Base-by-base conservation (phyloP, 2,329 filamentous ascomycete species). In the Diaporthe sp. region DNA sequence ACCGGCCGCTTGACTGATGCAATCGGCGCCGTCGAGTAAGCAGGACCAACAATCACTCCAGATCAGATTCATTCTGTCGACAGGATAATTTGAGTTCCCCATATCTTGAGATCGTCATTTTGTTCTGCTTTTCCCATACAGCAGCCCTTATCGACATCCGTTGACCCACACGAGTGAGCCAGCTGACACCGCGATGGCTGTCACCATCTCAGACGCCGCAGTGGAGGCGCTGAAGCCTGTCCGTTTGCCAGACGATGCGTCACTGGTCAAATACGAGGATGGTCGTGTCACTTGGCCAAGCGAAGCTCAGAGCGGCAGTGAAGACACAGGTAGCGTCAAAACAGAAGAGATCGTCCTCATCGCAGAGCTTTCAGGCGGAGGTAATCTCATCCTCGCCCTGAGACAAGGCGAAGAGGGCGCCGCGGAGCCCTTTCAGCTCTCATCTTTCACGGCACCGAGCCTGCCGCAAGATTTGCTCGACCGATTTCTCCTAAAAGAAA, bases 301-400 rank as follows among this genome's bases (percentile, higher is more conserved):
- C 15, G 22, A 53, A 12, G 12, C 46, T 57, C 44, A 31, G 7
- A 19, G 31, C 10, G 61, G 44, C 51, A 25, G 46, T 55, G 72
- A 51, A 46, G 17, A 39, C 19, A 34, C 71, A 12, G 61, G 71
- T 42, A 71, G 72, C 25, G 71, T 84, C 25, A 81, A 79, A 55
- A 61, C 79, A 46, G 82, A 83, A 68, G 81, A 84, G 68, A 78
- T 85, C 31, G 76, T 85, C 25, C 79, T 80, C 34, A 78, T 85
- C 44, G 58, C 76, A 10, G 75, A 74, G 15, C 58, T 70, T 1
- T 34, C 74, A 60, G 70, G 61, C 22, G 73, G 68, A 17, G 25
- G 55, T 28, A 83, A 84, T 77, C 78, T 85, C 31, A 80, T 89
- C 8, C 82, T 85, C 77, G 82, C 82, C 34, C 81, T 90, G 9